phyloP scores from a whole-genome alignment of 108 stramenopile species.

The Licmophora abbreviata region DNA sequence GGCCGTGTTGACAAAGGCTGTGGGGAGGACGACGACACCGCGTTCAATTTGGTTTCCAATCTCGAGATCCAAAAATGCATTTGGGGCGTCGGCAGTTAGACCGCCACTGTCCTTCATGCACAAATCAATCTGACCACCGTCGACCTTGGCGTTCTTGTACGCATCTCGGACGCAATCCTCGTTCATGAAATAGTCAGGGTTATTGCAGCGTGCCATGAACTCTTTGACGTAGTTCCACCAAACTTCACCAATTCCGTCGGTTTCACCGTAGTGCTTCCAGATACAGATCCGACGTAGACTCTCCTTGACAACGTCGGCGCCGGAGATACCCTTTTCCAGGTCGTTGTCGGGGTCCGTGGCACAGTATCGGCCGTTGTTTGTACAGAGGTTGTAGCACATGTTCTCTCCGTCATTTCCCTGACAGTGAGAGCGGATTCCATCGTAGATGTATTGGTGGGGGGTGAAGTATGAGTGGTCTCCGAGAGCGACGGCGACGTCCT shows the following conservation, averaged over 20 bases:
- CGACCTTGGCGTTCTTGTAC: constrained; percentile 60
- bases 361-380: constrained; percentile 91
- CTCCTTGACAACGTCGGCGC: constrained; percentile 84
- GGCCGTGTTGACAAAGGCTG: constrained; percentile 83
- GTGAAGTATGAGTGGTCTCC: constrained; percentile 78
- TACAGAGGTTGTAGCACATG: constrained; percentile 73
- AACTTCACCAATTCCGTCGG: constrained; percentile 54
- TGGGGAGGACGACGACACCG: constrained; percentile 78
- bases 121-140: constrained; percentile 42
- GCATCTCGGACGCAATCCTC: constrained; percentile 75
- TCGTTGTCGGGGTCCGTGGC: constrained; percentile 81
- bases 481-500: constrained; percentile 52
- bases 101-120: constrained; percentile 89
- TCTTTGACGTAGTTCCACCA: constrained; percentile 90
- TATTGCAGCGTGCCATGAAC: constrained; percentile 52
- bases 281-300: constrained; percentile 79
- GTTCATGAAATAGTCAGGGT: constrained; percentile 46
- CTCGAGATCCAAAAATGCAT: constrained; percentile 63
- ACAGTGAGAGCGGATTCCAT: constrained; percentile 46
- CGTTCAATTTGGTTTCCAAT: constrained; percentile 32
- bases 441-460: constrained; percentile 84
- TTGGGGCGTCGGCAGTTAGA: constrained; percentile 32
- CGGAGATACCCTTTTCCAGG: constrained; percentile 56
- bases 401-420: constrained; percentile 26
- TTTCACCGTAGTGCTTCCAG: constrained; percentile 54